These are phyloP conservation scores for Pseudogymnoascus sp. DNA, from an alignment of 2,329 filamentous ascomycete genomes.

Conservation along the genomic window DNA sequence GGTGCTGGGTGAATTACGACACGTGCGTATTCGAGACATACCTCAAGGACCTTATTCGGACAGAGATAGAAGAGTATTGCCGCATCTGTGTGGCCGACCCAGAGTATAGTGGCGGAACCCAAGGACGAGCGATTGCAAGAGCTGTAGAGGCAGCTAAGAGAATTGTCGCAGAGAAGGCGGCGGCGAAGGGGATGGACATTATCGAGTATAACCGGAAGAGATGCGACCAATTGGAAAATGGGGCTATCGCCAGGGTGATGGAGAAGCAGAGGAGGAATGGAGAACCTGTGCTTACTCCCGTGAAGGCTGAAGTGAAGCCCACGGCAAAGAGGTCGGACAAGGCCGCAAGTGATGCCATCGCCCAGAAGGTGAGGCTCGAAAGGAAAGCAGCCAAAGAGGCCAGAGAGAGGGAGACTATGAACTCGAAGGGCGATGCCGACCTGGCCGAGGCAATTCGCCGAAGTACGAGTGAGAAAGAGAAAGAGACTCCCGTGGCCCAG, in stretches of 20 bases:
- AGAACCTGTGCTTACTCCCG: neutral
- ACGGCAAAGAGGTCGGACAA: neutral
- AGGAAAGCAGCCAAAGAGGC: constrained; percentile 24
- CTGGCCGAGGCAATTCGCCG: constrained; percentile 19
- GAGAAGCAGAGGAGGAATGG: neutral
- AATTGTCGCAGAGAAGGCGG: neutral
- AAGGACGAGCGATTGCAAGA: constrained; percentile 21
- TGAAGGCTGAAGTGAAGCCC: neutral
- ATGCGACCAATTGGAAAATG: neutral
- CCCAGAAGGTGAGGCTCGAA: neutral
- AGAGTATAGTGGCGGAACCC: constrained; percentile 41
- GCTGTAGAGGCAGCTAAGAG: constrained; percentile 14
- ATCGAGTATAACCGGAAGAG: neutral
- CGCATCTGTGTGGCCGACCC: constrained; percentile 54
- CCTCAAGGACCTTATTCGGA: constrained; percentile 42
- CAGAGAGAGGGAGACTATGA: constrained; percentile 22
- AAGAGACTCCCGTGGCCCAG: neutral
- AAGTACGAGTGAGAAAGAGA: neutral
- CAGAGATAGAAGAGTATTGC: constrained; percentile 57
- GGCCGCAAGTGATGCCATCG: neutral
- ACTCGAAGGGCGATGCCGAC: constrained; percentile 25
- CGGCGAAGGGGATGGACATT: neutral
- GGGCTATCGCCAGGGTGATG: neutral
- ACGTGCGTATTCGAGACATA: constrained; percentile 54
- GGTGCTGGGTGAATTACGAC: constrained; percentile 56